A percentile compares a stretch with the other conserved stretches of the same genome.
These are phyloP conservation scores for Austropuccinia psidii DNA, from an alignment of 1,284 basidiomycete genomes.

Conservation along the genomic window DNA sequence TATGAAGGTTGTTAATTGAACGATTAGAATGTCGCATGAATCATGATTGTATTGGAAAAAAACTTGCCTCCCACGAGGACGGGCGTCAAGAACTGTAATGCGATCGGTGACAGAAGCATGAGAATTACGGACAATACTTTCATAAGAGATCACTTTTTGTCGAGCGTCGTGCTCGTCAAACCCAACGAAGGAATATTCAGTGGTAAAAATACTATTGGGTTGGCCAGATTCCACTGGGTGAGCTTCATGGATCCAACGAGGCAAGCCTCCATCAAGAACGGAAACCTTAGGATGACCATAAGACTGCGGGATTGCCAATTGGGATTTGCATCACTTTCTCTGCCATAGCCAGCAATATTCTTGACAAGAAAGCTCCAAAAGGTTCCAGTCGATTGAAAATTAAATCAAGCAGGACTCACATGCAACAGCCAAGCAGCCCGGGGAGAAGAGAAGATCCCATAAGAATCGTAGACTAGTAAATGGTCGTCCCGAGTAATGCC, in stretches of 20 bases:
- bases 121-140: slow-evolving; percentile 28
- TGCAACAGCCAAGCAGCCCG: slow-evolving; percentile 71
- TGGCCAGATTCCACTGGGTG: slow-evolving; percentile 56
- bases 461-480: slow-evolving; percentile 61
- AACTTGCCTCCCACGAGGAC: slow-evolving; percentile 40
- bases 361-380: not conserved
- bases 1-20: not conserved
- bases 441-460: slow-evolving; percentile 80
- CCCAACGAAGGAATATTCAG: slow-evolving; percentile 46
- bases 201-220: slow-evolving; percentile 14
- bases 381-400: not conserved
- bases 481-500: slow-evolving; percentile 18
- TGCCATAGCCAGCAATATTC: not conserved
- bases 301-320: slow-evolving; percentile 47
- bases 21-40: not conserved
- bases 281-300: slow-evolving; percentile 78
- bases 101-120: slow-evolving; percentile 2
- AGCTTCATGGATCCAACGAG: slow-evolving; percentile 69
- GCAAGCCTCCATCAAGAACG: slow-evolving; percentile 79
- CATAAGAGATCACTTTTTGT: slow-evolving; percentile 39
- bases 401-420: not conserved
- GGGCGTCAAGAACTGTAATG: slow-evolving; percentile 44
- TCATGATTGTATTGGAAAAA: not conserved
- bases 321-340: no score
- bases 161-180: slow-evolving; percentile 47